These are phyloP conservation scores for Aureobasidium pullulans DNA, from an alignment of 2,329 filamentous ascomycete genomes.

Conservation along the genomic window DNA sequence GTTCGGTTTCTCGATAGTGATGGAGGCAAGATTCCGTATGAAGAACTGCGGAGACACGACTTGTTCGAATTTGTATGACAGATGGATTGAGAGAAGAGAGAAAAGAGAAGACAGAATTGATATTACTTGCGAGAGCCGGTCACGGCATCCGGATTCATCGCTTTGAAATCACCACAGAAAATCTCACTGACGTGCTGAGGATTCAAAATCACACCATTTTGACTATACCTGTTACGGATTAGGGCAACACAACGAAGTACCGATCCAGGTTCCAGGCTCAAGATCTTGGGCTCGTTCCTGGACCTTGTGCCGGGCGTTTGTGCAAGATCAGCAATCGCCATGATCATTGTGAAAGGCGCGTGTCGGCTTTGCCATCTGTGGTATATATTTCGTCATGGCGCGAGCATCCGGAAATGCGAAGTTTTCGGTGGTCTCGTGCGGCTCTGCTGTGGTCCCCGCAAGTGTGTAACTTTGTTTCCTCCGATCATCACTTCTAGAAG, in stretches of 20 bases:
- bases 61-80: conserved; percentile 12
- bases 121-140: conserved; percentile 14
- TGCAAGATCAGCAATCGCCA: background rate
- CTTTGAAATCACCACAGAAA: conserved; percentile 16
- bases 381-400: conserved; percentile 2
- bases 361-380: background rate
- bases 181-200: conserved; percentile 9
- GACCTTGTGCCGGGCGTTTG: background rate
- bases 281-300: background rate
- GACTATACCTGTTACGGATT: background rate
- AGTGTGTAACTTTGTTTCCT: background rate
- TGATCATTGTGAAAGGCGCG: background rate
- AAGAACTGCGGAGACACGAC: background rate
- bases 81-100: conserved; percentile 8
- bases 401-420: background rate
- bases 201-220: background rate
- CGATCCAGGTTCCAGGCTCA: background rate
- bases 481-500: background rate
- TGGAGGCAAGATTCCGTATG: background rate
- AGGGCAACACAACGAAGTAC: background rate
- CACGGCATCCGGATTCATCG: conserved; percentile 4
- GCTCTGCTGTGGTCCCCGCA: conserved; percentile 6
- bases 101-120: conserved; percentile 11
- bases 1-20: background rate
- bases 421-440: background rate